Conservation (phyloP, 2,329 filamentous ascomycete genomes). For the Phyllosticta citriasiana region DNA sequence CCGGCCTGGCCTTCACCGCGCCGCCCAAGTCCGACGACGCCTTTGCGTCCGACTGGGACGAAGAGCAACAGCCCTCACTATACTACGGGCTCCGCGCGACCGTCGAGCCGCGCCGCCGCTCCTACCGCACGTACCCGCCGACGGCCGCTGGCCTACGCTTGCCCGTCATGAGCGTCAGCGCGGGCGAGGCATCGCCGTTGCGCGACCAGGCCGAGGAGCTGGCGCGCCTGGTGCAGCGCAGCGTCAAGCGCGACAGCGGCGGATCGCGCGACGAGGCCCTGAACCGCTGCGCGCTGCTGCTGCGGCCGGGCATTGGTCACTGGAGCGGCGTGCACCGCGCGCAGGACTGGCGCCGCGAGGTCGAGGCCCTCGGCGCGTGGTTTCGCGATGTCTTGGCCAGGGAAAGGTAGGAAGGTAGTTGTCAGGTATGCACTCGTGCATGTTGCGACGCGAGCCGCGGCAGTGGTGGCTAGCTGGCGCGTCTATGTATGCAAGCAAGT, state of each 20-base stretch:
- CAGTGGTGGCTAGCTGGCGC: too few relatives aligned
- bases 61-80: background rate
- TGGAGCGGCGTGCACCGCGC: slow-evolving; percentile 5
- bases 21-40: slow-evolving; percentile 20
- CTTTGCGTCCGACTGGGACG: slow-evolving; percentile 15
- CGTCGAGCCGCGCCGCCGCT: slow-evolving; percentile 17
- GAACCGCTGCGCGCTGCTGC: background rate
- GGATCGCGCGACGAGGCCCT: background rate
- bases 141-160: slow-evolving; percentile 28
- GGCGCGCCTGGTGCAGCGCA: slow-evolving; percentile 28
- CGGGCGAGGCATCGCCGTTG: slow-evolving; percentile 29
- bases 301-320: background rate
- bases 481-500: too few relatives aligned
- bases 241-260: slow-evolving; percentile 10
- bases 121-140: slow-evolving; percentile 31
- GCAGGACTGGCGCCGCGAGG: background rate
- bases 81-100: background rate
- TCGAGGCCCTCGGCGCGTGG: slow-evolving; percentile 5
- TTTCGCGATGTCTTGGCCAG: slow-evolving; percentile 1
- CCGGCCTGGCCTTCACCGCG: slow-evolving; percentile 14
- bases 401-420: background rate
- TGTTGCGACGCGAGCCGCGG: too few relatives aligned
- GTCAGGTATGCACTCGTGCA: background rate
- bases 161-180: slow-evolving; percentile 31
- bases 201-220: slow-evolving; percentile 33